Evolutionary conservation across 495 filamentous ascomycete genomes (phyloP), one percentile per base, ranked within the genome.

Genomic region (Oleoguttula mirabilis): DNA sequence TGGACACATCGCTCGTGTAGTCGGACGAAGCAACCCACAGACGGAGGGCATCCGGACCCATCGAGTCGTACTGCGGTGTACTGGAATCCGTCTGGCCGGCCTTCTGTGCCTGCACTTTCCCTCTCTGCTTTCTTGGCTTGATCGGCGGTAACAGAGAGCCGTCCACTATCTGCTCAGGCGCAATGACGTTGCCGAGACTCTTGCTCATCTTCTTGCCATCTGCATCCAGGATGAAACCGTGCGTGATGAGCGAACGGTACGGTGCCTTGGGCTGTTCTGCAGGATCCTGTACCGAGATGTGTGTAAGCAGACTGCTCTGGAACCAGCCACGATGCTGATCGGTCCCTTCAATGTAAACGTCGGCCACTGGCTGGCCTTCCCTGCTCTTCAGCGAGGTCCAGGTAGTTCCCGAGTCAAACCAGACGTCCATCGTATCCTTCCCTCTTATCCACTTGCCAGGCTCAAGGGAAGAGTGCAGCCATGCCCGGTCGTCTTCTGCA

Each of bases 291-390:
- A 71, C 66, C 2, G 79, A 72, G 19, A 88, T 73, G 45, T 79
- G 73, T 0, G 90, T 99, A 28, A 99, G 73, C n/a, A 99, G 73
- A 36, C 84, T 88, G n/a, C 88, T 94, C 61, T 99, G 90, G 60
- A 99, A 99, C 90, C 90, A 99, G 5, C 90, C 90, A 30, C 90
- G 82, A 57, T 95, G 88, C 55, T 99, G 90, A 59, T 99, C 90
- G 2, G 76, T 80, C 20, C 90, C 90, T 66, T 99, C 90, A 4
- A 96, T 69, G 55, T 94, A 96, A 22, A 95, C 70, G 58, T 96
- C 88, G 1, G 85, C 84, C n/a, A 36, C 10, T 11, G 28, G 17
- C 63, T 60, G 45, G 56, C 61, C 39, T 4, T 36, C 36, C 76
- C 69, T 16, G 50, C 53, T 11, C 12, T 64, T 52, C 20, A 79